phyloP scores from a whole-genome alignment of 2,329 filamentous ascomycete species.

The Ophiostoma ulmi region DNA sequence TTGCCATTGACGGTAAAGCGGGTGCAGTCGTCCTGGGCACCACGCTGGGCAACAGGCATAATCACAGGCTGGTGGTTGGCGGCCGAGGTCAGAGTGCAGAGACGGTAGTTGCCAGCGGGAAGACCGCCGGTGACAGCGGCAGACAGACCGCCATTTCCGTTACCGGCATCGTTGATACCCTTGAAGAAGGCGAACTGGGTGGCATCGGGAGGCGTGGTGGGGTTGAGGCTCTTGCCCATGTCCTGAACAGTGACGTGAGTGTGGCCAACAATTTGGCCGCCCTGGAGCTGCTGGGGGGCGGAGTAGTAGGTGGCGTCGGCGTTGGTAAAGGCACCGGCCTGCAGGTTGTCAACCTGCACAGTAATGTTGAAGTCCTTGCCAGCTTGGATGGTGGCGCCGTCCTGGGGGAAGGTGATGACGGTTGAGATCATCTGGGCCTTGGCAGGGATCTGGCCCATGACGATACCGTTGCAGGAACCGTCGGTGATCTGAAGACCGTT shows the following conservation, averaged over 20 bases:
- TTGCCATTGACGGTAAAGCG: conserved; percentile 39
- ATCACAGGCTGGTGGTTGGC: conserved; percentile 43
- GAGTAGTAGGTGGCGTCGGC: conserved; percentile 56
- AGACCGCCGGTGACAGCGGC: conserved; percentile 39
- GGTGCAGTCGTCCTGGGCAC: conserved; percentile 43
- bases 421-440: conserved; percentile 51
- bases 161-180: conserved; percentile 39
- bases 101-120: conserved; percentile 40
- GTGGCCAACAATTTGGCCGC: conserved; percentile 53
- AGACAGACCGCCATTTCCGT: conserved; percentile 37
- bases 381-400: conserved; percentile 43
- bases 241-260: conserved; percentile 56
- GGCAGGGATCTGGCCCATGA: conserved; percentile 56
- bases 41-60: conserved; percentile 43
- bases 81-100: conserved; percentile 39
- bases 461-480: conserved; percentile 61
- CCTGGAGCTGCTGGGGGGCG: conserved; percentile 49
- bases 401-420: conserved; percentile 48
- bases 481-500: conserved; percentile 54
- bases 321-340: conserved; percentile 56
- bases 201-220: conserved; percentile 46
- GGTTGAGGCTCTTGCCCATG: conserved; percentile 47
- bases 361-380: conserved; percentile 50
- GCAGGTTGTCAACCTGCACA: conserved; percentile 49
- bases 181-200: conserved; percentile 43